Conservation (phyloP, 169 alveolate species). For the Besnoitia besnoiti region DNA sequence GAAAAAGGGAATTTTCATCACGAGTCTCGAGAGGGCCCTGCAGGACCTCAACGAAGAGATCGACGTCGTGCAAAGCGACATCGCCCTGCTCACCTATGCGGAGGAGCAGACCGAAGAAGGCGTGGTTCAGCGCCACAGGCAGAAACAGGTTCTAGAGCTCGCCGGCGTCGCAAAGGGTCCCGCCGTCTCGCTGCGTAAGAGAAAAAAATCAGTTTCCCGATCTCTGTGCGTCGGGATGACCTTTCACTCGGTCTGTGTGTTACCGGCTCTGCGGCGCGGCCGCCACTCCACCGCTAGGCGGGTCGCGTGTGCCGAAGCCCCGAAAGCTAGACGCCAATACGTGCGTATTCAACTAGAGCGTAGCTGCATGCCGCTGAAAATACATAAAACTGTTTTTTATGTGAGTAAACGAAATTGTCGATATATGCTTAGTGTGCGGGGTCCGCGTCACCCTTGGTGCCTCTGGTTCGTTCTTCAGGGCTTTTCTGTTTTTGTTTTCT, state of each 20-base stretch:
- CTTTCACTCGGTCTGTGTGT: no score
- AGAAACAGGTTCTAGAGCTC: conserved; percentile 4
- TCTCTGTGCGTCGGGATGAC: no score
- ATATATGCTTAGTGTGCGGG: no score
- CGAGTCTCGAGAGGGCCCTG: background rate
- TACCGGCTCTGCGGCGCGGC: no score
- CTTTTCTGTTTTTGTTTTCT: background rate
- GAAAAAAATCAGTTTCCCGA: background rate
- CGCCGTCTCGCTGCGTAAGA: background rate
- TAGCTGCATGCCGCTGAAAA: no score
- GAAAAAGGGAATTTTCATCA: background rate
- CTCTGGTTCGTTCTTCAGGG: background rate
- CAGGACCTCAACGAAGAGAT: conserved; percentile 8
- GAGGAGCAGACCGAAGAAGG: background rate
- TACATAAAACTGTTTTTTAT: no score
- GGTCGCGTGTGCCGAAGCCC: no score
- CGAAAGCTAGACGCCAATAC: no score
- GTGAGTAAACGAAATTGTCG: no score
- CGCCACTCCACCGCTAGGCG: no score
- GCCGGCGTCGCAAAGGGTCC: background rate
- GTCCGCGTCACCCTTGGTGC: no score
- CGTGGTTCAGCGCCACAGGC: background rate
- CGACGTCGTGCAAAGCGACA: background rate
- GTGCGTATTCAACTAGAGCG: no score
- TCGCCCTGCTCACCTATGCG: conserved; percentile 11